Evolutionary conservation across 2,329 filamentous ascomycete genomes (phyloP).

Genomic region (Teratosphaeria zuluensis): DNA sequence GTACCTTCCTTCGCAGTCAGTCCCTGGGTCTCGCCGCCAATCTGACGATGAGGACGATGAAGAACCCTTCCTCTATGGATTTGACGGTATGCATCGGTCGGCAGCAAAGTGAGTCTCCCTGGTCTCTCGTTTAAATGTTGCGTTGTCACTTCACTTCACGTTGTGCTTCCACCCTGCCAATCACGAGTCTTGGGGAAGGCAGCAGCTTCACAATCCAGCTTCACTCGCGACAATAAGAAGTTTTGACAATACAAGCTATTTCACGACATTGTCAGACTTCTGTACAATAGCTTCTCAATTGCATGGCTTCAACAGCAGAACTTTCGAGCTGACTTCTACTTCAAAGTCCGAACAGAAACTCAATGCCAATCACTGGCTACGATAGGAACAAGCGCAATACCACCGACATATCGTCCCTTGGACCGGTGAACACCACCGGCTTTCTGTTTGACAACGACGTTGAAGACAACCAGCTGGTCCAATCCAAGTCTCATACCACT

Average conservation of each 20-base stretch:
- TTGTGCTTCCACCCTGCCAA: not conserved
- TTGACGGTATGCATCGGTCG: slow-evolving; percentile 59
- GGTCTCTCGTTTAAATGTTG: not conserved
- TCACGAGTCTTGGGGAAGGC: not conserved
- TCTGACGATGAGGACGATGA: slow-evolving; percentile 83
- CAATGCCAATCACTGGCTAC: slow-evolving; percentile 75
- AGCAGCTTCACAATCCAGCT: not conserved
- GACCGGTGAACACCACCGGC: slow-evolving; percentile 74
- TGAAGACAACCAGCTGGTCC: slow-evolving; percentile 35
- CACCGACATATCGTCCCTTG: slow-evolving; percentile 46
- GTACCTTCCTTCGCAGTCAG: slow-evolving; percentile 68
- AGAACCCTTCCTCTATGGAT: slow-evolving; percentile 46
- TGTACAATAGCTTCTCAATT: slow-evolving; percentile 1
- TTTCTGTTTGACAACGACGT: slow-evolving; percentile 72
- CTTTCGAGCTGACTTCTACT: slow-evolving; percentile 4
- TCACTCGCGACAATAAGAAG: not conserved
- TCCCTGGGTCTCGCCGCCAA: slow-evolving; percentile 77
- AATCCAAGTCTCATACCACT: slow-evolving; percentile 26
- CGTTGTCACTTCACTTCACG: not conserved
- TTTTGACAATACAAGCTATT: not conserved
- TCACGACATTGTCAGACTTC: not conserved
- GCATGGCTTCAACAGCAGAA: not conserved
- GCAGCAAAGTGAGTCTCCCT: slow-evolving; percentile 63
- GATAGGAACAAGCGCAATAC: slow-evolving; percentile 53
- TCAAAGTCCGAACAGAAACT: slow-evolving; percentile 73